phyloP scores from a whole-genome alignment of 2,329 filamentous ascomycete species.

The Pseudocercospora musae region DNA sequence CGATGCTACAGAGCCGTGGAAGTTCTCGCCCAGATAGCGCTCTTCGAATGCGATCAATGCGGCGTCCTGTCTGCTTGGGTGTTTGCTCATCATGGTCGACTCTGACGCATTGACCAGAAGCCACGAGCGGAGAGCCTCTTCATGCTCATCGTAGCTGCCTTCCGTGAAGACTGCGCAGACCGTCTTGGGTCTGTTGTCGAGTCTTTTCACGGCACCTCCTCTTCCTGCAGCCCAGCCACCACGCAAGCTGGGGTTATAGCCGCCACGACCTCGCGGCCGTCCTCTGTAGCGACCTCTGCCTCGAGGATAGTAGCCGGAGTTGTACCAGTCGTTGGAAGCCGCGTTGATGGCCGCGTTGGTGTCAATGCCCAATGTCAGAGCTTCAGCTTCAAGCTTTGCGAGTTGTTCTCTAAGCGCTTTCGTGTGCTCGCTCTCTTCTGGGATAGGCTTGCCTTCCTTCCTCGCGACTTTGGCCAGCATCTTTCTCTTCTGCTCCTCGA shows the following conservation, averaged over 20 bases:
- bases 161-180: conserved; percentile 54
- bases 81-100: conserved; percentile 37
- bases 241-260: conserved; percentile 44
- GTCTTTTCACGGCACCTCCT: conserved; percentile 56
- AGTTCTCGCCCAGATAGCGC: conserved; percentile 61
- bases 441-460: conserved; percentile 41
- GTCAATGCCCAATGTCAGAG: conserved; percentile 65
- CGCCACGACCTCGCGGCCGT: conserved; percentile 38
- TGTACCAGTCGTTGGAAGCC: conserved; percentile 23
- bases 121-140: conserved; percentile 69
- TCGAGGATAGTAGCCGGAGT: conserved; percentile 16
- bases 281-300: conserved; percentile 28
- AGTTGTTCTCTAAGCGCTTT: conserved; percentile 68
- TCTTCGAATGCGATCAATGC: conserved; percentile 45
- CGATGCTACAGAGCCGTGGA: conserved; percentile 29
- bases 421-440: conserved; percentile 49
- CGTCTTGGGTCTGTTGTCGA: conserved; percentile 73
- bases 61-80: conserved; percentile 38
- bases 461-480: conserved; percentile 61
- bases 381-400: conserved; percentile 70
- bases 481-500: conserved; percentile 62
- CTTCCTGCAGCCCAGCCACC: conserved; percentile 43
- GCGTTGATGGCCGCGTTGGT: conserved; percentile 50
- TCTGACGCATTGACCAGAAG: conserved; percentile 46
- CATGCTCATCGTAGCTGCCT: conserved; percentile 63